Evolutionary conservation across 495 filamentous ascomycete species (phyloP).

Genomic region (Thozetella sp.): DNA sequence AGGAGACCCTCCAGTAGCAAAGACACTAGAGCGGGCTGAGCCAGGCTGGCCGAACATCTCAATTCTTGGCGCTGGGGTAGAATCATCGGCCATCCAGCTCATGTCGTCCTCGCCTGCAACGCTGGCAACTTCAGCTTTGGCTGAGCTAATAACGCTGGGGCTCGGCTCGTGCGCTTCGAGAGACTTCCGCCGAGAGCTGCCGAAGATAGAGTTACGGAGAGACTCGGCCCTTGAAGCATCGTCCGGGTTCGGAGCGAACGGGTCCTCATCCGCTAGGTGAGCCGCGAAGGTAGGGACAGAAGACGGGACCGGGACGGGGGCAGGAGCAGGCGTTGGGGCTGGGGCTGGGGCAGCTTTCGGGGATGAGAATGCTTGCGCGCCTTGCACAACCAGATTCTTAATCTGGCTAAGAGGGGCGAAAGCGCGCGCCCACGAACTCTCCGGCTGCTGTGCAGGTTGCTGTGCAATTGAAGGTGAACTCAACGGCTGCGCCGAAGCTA

Average conservation of each 20-base stretch:
- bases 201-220: constrained; percentile 17
- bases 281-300: not conserved
- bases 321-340: not conserved
- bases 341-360: constrained; percentile 6
- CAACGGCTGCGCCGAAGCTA: not conserved
- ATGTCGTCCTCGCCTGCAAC: constrained; percentile 21
- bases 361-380: constrained; percentile 25
- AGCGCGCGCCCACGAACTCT: constrained; percentile 17
- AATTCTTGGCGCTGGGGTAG: constrained; percentile 3
- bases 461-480: not conserved
- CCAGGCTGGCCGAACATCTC: not conserved
- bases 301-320: not conserved
- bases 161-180: constrained; percentile 3
- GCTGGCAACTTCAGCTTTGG: constrained; percentile 11
- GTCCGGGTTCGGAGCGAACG: constrained; percentile 27
- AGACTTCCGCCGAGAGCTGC: constrained; percentile 9
- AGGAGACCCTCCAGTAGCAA: constrained; percentile 7
- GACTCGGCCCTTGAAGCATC: constrained; percentile 15
- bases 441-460: not conserved
- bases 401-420: constrained; percentile 21
- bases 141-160: constrained; percentile 20
- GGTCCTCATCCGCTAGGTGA: constrained; percentile 22
- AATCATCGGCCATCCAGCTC: constrained; percentile 26
- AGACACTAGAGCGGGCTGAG: constrained; percentile 7
- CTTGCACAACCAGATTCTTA: constrained; percentile 22